phyloP scores from a whole-genome alignment of 371 early-diverging fungal genomes.

The Mucor ambiguus region DNA sequence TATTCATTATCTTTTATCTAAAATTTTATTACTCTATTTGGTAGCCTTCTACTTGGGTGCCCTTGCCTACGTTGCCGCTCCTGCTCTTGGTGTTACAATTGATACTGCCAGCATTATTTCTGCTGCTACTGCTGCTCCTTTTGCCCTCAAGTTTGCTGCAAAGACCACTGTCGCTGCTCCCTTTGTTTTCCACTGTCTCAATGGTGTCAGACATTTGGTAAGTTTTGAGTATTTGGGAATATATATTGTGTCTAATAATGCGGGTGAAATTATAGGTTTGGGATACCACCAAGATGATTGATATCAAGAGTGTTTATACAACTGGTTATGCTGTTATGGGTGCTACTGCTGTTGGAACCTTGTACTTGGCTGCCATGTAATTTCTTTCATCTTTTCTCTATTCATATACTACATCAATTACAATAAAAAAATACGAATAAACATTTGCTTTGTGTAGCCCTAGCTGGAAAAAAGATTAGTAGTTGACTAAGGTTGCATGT shows the following conservation, averaged over 20 bases:
- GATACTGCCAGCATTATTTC: constrained; percentile 67
- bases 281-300: constrained; percentile 76
- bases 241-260: neutral
- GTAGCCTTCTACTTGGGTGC: constrained; percentile 72
- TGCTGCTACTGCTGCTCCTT: constrained; percentile 46
- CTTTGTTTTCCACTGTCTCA: constrained; percentile 84
- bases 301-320: constrained; percentile 76
- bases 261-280: constrained; percentile 59
- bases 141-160: constrained; percentile 44
- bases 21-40: constrained; percentile 7
- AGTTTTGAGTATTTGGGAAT: constrained; percentile 5
- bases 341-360: constrained; percentile 60
- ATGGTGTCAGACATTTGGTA: constrained; percentile 89
- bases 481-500: constrained; percentile 6
- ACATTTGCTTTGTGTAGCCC: neutral
- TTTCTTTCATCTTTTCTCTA: neutral
- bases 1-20: neutral
- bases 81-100: constrained; percentile 58
- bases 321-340: constrained; percentile 85
- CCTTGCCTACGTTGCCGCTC: constrained; percentile 61
- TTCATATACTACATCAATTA: neutral
- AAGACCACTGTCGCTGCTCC: constrained; percentile 66
- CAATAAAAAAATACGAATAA: neutral
- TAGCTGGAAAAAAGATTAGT: constrained; percentile 1
- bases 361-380: constrained; percentile 63